Conservation (phyloP, 2,329 filamentous ascomycete genomes). For the Penicillium psychrosexuale region DNA sequence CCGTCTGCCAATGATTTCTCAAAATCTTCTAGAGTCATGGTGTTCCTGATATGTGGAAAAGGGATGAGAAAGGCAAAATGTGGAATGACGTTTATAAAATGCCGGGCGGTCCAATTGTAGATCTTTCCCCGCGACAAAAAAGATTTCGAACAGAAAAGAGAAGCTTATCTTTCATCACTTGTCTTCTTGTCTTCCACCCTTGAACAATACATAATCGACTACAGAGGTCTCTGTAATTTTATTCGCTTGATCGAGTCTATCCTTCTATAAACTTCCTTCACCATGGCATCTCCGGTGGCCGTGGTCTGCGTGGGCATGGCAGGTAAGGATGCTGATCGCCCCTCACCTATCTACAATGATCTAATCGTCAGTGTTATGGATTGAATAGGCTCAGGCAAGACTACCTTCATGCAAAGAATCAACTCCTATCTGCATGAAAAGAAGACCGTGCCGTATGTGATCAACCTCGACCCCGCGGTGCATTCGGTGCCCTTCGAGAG, state of each 20-base stretch:
- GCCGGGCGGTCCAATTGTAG: constrained; percentile 30
- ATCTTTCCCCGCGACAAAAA: constrained; percentile 33
- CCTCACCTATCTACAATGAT: constrained; percentile 1
- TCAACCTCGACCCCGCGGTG: constrained; percentile 96
- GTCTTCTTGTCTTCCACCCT: constrained; percentile 3
- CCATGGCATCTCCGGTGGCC: constrained; percentile 57
- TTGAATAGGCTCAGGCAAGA: constrained; percentile 79
- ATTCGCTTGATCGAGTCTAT: not conserved
- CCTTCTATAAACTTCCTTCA: constrained; percentile 11
- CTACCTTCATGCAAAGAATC: constrained; percentile 99
- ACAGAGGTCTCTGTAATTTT: not conserved
- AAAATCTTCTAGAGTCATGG: constrained; percentile 67
- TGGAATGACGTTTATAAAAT: constrained; percentile 34
- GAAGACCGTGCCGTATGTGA: constrained; percentile 81
- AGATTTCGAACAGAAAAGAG: constrained; percentile 27
- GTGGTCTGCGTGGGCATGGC: constrained; percentile 98
- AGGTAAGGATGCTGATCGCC: constrained; percentile 49
- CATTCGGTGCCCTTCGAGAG: constrained; percentile 89
- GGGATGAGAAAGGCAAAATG: constrained; percentile 20
- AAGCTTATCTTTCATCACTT: constrained; percentile 14
- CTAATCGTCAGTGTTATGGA: constrained; percentile 4
- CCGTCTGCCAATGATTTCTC: constrained; percentile 71
- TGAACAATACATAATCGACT: not conserved
- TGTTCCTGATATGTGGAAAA: constrained; percentile 14
- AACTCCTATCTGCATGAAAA: constrained; percentile 86